A percentile compares a stretch with the other conserved stretches of the same genome.
Conservation (phyloP, 345 rosid genomes). For the Pseudoturritis turrita region DNA sequence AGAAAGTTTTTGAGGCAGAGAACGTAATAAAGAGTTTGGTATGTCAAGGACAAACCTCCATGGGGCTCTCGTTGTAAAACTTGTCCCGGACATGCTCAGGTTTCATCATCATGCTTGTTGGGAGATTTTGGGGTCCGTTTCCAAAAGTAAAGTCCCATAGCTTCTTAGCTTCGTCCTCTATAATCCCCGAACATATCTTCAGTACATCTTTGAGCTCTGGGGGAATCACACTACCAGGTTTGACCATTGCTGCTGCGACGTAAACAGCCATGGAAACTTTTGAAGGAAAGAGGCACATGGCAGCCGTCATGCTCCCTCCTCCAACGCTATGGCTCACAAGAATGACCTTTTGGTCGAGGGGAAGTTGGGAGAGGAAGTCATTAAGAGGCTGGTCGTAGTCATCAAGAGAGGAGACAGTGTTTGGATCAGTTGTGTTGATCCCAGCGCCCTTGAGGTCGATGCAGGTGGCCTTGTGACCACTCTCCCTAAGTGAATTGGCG, state of each 20-base stretch:
- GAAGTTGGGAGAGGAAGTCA: slow-evolving; percentile 34
- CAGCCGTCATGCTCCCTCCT: slow-evolving; percentile 43
- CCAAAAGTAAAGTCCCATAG: slow-evolving; percentile 28
- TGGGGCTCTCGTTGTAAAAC: slow-evolving; percentile 33
- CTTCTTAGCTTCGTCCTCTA: slow-evolving; percentile 16
- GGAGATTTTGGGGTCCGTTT: slow-evolving; percentile 32
- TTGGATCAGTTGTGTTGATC: slow-evolving; percentile 37
- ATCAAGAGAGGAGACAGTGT: slow-evolving; percentile 31
- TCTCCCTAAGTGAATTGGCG: slow-evolving; percentile 27
- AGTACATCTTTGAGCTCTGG: slow-evolving; percentile 12
- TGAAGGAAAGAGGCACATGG: slow-evolving; percentile 32
- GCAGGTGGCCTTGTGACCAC: slow-evolving; percentile 38
- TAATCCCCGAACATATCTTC: slow-evolving; percentile 19
- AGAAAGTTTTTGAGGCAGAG: neutral
- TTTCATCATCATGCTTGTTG: slow-evolving; percentile 37
- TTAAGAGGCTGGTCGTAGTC: slow-evolving; percentile 42
- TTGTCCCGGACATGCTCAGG: slow-evolving; percentile 26
- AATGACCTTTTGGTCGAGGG: slow-evolving; percentile 36
- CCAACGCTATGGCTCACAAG: slow-evolving; percentile 49
- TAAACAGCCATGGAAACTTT: slow-evolving; percentile 42
- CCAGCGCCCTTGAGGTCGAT: slow-evolving; percentile 47
- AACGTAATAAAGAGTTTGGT: neutral
- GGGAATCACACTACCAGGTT: slow-evolving; percentile 27
- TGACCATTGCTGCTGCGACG: slow-evolving; percentile 42
- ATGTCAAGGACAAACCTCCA: slow-evolving; percentile 27